Base-by-base conservation (phyloP, 495 filamentous ascomycete genomes). In the Aspergillus steynii region DNA sequence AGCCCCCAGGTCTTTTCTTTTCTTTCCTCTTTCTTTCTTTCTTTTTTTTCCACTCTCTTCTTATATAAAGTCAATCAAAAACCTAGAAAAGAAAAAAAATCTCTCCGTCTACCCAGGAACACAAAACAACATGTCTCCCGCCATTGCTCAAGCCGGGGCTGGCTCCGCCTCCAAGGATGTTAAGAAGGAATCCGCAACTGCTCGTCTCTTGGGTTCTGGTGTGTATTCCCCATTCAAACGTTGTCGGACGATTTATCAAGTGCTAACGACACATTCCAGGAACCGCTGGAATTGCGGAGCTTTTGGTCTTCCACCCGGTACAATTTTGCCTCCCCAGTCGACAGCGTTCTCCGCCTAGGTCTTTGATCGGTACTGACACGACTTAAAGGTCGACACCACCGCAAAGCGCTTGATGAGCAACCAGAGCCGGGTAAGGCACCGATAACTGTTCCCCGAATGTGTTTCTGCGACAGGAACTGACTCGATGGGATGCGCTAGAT, bases 341-440 rank as follows among this genome's bases (percentile, higher is more conserved):
- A 37, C 29, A 15, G 15, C 46, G 2, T 25, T 54, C 20, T 29
- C 37, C 12, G 12, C 37, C 14, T 42, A 5, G 12, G 0, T 45
- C 4, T 50, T 29, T 28, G 27, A 31, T 32, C 6, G 0, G 49
- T 50, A 65, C 72, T 78, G 61, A 78, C 48, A 29, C 45, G 27
- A 3, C 37, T 20, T 52, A 67, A 71, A 95, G 91, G 92, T 99
- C 76, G 95, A 99, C 75, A 99, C 95, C 48, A 96, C 92, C 60
- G 93, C 95, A 52, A 99, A 99, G 82, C 91, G 95, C 51, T 86
- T 99, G 78, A 99, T 99, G 95, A 96, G 92, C 87, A 98, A 99
- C 75, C 89, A 96, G 70, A 85, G 84, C 66, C 86, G 82, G 77
- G 90, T 92, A 67, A 72, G 77, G 59, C 27, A 34, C 4, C 25